phyloP scores from a whole-genome alignment of 805 yeast species.

The Saccharomycopsis malanga region DNA sequence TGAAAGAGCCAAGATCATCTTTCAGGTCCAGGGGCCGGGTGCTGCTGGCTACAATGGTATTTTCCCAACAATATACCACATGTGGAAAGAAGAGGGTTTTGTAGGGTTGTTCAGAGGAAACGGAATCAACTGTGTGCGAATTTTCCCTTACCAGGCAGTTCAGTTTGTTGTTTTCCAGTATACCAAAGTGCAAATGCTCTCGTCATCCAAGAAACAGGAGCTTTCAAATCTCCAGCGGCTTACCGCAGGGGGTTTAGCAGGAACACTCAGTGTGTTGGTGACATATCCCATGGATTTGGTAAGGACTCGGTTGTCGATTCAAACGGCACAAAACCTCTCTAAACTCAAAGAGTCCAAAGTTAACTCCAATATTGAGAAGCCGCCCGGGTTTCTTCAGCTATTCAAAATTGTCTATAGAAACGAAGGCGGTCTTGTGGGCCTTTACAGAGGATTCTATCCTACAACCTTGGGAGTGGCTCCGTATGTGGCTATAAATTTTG shows the following conservation, averaged over 20 bases:
- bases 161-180: constrained; percentile 82
- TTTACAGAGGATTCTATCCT: constrained; percentile 84
- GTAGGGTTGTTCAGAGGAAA: constrained; percentile 87
- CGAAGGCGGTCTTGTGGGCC: constrained; percentile 78
- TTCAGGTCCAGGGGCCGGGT: constrained; percentile 74
- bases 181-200: constrained; percentile 31
- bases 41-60: constrained; percentile 56
- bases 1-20: constrained; percentile 85
- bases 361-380: constrained; percentile 30
- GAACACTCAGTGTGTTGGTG: constrained; percentile 66
- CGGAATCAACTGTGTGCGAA: constrained; percentile 80
- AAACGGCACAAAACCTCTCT: constrained; percentile 60
- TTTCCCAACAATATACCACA: constrained; percentile 62
- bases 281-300: constrained; percentile 92
- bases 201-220: constrained; percentile 25
- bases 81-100: constrained; percentile 89
- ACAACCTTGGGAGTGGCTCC: constrained; percentile 94
- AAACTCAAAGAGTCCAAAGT: constrained; percentile 39
- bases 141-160: constrained; percentile 90
- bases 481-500: constrained; percentile 87
- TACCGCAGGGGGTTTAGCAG: constrained; percentile 74
- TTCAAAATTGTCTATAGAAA: constrained; percentile 50
- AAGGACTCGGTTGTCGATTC: constrained; percentile 81
- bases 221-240: constrained; percentile 54
- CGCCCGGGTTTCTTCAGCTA: constrained; percentile 67